Base-by-base conservation (phyloP, 352 stramenopile genomes). In the Phytopythium litorale region DNA sequence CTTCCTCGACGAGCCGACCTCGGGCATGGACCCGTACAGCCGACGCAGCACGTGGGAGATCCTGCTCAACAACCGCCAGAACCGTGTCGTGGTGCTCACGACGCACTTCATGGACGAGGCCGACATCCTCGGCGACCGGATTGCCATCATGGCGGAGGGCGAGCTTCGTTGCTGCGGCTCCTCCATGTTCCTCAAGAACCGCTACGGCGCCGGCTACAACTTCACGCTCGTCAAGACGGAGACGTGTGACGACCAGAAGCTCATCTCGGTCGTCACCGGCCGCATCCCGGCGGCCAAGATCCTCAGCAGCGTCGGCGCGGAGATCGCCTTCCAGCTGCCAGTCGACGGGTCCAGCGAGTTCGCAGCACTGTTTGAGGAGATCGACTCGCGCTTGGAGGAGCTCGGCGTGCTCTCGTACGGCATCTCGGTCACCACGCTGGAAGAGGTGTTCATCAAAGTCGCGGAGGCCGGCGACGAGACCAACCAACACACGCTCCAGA, bases 101-200 rank as follows among this genome's bases (percentile, higher is more conserved):
- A 98, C 91, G 35, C 96, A 99, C 64, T 98, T 98, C 61, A 98
- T 98, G 92, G 92, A 97, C 40, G 91, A 97, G 68, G 86, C 87
- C 9, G 87, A 97, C 58, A 73, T 92, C 30, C 72, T 97, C 12
- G 83, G 78, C n/a, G 87, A 95, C 59, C 76, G 82, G 1, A 91
- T 95, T 46, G 77, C 82, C 13, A 91, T 96, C 56, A 92, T 95
- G 87, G 73, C 85, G 7, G 73, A 92, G 45, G 87, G 94, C n/a
- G 55, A 78, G 59, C 43, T 85, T 19, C 71, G 70, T 4, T 85
- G 76, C 67, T 84, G 73, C 30, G 87, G 87, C 6, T 88, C 81
- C 0, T 87, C 83, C 2, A 64, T 94, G 9, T 96, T 93, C 58
- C 60, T 96, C 33, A 96, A 96, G 69, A 87, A 82, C n/a, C 67